Evolutionary conservation across 2,329 filamentous ascomycete genomes (phyloP), one percentile per base, ranked within the genome.

Genomic region (Myrmaecium sp.): DNA sequence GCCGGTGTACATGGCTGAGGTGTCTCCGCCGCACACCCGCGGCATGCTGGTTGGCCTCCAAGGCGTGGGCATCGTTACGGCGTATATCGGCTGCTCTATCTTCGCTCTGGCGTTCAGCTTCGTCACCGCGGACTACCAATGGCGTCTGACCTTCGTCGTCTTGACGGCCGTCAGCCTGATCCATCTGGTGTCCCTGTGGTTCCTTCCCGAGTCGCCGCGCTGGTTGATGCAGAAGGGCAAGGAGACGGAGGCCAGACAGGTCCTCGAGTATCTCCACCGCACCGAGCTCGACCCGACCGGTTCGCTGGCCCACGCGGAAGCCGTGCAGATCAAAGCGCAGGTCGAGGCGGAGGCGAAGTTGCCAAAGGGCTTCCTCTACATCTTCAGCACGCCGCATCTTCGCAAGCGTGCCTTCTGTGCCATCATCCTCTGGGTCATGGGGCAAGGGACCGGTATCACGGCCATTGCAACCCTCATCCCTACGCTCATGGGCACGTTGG

Each of bases 151-250:
- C 46, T 66, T 0, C 30, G 22, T 31, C 19, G 22, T 31, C 9
- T 25, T 31, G 15, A 26, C 29, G 13, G 25, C 22, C 25, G 10
- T 31, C 17, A 18, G 18, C 10, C 17, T 21, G 15, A 10, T 80
- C 7, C 82, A 91, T 44, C 63, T 66, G 4, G 46, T 60, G 0
- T 52, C 84, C 20, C 55, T 91, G 31, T 34, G 69, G 2, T 57
- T 68, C 28, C 74, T 89, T 65, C 80, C 80, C 0, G 82, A 92
- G 51, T 83, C 78, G 7, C 82, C 82, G 17, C 64, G 82, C 14
- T 89, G 78, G 76, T 60, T 91, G 15, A 71, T 84, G 12, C 70
- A 70, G 44, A 66, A 63, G 4, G 74, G 71, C 1, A 58, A 62
- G 23, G 57, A 62, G 3, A 54, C 53, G 3, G 64, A 66, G 33